Base-by-base conservation (phyloP, 2,329 filamentous ascomycete genomes). In the Claviceps sp. region DNA sequence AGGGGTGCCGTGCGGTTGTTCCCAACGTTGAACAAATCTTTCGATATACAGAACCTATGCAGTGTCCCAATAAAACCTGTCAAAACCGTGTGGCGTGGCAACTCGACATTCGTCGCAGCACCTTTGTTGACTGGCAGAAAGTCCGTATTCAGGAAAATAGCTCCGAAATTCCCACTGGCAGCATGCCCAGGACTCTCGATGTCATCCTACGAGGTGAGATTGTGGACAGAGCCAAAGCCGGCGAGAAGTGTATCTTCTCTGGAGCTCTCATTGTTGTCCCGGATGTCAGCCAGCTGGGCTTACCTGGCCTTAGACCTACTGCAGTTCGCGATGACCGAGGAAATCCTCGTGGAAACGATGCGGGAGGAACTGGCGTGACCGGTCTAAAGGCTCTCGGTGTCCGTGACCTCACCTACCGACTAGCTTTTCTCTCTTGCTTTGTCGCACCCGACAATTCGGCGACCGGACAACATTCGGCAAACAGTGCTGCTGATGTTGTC, bases 71-170 rank as follows among this genome's bases (percentile, higher is more conserved):
- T 63, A 66, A 74, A 26, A 86, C 79, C 6, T 98, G 93, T 66
- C 83, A 83, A 60, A 98, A 98, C 70, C 83, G 93, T 26, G 73
- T 84, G 53, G 88, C 86, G n/a, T 98, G 93, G 93, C 83, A 89
- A 58, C 72, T 98, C n/a, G 91, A 98, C 61, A 96, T 98, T 62
- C 79, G 88, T 44, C 91, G 95, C 67, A 96, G 90, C 67, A 97
- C 90, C 0, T 98, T 98, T 65, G 86, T 98, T 55, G 93, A 98
- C 70, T 98, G 93, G 93, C 93, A 98, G 66, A 97, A 97, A 67
- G 89, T 97, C 23, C 86, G 94, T 56, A 88, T 97, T 55, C 93
- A 98, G 69, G 93, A 98, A 68, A 98, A 97, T 71, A 95, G 89
- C 59, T 91, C 91, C 4, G 93, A 98, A 66, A 98, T 98, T 39